These are phyloP conservation scores for Rhizoctonia solani DNA, from an alignment of 1,284 basidiomycete genomes.

Conservation along the genomic window DNA sequence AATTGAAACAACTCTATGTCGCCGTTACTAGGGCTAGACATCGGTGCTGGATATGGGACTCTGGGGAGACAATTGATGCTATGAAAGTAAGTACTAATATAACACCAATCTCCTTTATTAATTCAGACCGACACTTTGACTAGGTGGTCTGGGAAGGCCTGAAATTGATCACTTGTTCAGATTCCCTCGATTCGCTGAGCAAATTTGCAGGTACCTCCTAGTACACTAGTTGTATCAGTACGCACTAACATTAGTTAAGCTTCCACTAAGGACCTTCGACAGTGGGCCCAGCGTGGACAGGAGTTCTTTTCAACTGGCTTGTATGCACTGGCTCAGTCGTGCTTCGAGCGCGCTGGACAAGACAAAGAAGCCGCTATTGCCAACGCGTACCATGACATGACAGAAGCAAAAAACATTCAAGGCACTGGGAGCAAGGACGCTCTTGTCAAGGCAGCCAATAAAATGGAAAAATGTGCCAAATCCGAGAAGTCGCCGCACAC, in stretches of 20 bases:
- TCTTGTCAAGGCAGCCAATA: not conserved
- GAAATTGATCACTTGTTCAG: not conserved
- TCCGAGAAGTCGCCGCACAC: not conserved
- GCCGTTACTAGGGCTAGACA: slow-evolving; percentile 69
- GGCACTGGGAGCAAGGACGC: not conserved
- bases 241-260: not conserved
- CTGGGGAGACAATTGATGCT: slow-evolving; percentile 44
- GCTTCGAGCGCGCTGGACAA: slow-evolving; percentile 24
- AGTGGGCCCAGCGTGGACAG: slow-evolving; percentile 18
- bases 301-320: slow-evolving; percentile 27
- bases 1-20: slow-evolving; percentile 72
- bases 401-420: slow-evolving; percentile 9
- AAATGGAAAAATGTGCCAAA: slow-evolving; percentile 10
- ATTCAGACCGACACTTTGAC: no score
- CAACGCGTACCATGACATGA: slow-evolving; percentile 21
- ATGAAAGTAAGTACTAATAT: slow-evolving; percentile 5
- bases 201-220: slow-evolving; percentile 2
- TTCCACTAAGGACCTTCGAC: slow-evolving; percentile 1
- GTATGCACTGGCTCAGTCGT: slow-evolving; percentile 14
- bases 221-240: no score
- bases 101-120: not conserved
- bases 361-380: slow-evolving; percentile 13
- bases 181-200: not conserved
- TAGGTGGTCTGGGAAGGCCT: slow-evolving; percentile 11
- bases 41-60: slow-evolving; percentile 62